Conservation (phyloP, 176 grass and related monocot species). For the Calamus simplicifolius region DNA sequence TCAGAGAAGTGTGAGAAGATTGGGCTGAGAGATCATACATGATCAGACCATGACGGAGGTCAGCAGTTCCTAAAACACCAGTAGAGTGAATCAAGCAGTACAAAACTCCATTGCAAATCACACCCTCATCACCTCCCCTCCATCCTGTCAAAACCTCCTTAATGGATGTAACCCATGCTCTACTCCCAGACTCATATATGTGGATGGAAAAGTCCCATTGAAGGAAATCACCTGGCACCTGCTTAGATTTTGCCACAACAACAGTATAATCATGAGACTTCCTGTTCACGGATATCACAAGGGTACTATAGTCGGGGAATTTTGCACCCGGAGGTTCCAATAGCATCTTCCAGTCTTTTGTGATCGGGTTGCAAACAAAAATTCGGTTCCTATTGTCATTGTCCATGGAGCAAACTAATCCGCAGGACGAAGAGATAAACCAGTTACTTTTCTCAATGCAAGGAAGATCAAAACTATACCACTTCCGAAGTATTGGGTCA, state of each 20-base stretch:
- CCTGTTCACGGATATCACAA: constrained; percentile 63
- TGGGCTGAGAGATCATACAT: constrained; percentile 44
- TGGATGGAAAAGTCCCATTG: constrained; percentile 68
- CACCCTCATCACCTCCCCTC: constrained; percentile 86
- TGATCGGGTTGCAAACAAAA: constrained; percentile 84
- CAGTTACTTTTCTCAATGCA: constrained; percentile 66
- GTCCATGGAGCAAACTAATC: constrained; percentile 86
- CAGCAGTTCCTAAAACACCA: constrained; percentile 50
- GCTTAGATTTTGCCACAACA: constrained; percentile 60
- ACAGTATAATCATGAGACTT: constrained; percentile 53
- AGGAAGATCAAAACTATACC: constrained; percentile 75
- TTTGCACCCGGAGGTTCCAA: constrained; percentile 50
- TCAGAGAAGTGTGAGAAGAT: constrained; percentile 24
- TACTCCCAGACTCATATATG: constrained; percentile 51
- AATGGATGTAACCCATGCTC: constrained; percentile 40
- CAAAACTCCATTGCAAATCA: constrained; percentile 63
- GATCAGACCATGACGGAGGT: constrained; percentile 66
- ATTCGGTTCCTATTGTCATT: constrained; percentile 45
- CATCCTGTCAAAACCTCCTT: constrained; percentile 67
- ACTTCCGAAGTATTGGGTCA: constrained; percentile 67
- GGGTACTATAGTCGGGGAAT: constrained; percentile 62
- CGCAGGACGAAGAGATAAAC: constrained; percentile 61
- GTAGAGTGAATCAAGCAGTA: constrained; percentile 94
- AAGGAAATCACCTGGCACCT: constrained; percentile 54
- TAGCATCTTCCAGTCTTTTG: constrained; percentile 49